These are phyloP conservation scores for Parasarocladium wereldwijsianum DNA, from an alignment of 2,329 filamentous ascomycete genomes.

Conservation along the genomic window DNA sequence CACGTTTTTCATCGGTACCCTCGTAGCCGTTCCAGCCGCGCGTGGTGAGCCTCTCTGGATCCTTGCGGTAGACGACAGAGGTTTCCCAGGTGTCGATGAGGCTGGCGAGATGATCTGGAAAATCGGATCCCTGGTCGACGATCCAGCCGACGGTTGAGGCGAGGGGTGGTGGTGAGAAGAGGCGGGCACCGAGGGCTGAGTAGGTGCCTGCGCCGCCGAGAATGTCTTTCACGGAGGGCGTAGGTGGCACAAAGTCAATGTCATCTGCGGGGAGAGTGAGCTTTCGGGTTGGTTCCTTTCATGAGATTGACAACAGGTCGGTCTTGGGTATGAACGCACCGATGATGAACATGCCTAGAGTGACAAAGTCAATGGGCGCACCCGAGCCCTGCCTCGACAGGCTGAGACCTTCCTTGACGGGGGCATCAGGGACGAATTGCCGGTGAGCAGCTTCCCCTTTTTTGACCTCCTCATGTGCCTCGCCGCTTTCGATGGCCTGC, in stretches of 20 bases:
- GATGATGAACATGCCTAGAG: slow-evolving; percentile 61
- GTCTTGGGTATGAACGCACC: slow-evolving; percentile 37
- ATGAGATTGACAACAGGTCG: background rate
- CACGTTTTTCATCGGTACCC: slow-evolving; percentile 48
- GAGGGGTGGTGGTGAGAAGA: slow-evolving; percentile 59
- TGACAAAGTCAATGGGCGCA: slow-evolving; percentile 45
- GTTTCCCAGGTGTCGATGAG: slow-evolving; percentile 65
- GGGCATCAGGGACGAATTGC: no score
- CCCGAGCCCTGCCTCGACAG: no score
- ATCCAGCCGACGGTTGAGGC: slow-evolving; percentile 74
- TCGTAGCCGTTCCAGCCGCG: slow-evolving; percentile 88
- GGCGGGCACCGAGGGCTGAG: slow-evolving; percentile 72
- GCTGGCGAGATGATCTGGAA: slow-evolving; percentile 50
- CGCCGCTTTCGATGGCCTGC: no score
- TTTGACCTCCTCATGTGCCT: no score
- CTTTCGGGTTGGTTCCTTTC: background rate
- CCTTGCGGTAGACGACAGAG: slow-evolving; percentile 51
- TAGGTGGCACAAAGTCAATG: slow-evolving; percentile 68
- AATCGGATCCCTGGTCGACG: slow-evolving; percentile 79
- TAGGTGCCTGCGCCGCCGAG: slow-evolving; percentile 85
- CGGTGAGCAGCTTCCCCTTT: no score
- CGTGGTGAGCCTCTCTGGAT: slow-evolving; percentile 59
- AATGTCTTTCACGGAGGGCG: slow-evolving; percentile 54
- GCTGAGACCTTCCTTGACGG: no score
- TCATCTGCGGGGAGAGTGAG: slow-evolving; percentile 45